These are phyloP conservation scores for Amaranthus palmeri DNA, from an alignment of 148 eudicot species.

Conservation along the genomic window DNA sequence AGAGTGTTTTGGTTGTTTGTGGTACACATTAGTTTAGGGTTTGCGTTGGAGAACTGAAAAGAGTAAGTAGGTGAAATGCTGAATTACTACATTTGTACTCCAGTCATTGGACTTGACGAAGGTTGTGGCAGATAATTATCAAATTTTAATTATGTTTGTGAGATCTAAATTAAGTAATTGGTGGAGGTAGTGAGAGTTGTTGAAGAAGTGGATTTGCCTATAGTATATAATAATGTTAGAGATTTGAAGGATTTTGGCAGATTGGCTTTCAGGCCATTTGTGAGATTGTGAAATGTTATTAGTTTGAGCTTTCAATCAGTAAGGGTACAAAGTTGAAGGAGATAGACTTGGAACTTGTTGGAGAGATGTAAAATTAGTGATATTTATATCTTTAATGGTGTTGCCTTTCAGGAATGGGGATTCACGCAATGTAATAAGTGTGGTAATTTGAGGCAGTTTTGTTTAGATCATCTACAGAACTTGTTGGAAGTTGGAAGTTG, in stretches of 20 bases:
- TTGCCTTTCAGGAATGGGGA: not conserved
- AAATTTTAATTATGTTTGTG: not conserved
- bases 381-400: not conserved
- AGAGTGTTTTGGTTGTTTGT: not conserved
- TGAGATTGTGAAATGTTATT: constrained; percentile 3
- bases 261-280: not conserved
- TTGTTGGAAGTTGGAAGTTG: not conserved
- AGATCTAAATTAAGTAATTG: not conserved
- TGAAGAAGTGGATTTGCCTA: not conserved
- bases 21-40: not conserved
- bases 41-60: not conserved
- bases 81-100: not conserved
- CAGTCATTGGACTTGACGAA: not conserved
- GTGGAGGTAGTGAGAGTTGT: too few relatives aligned
- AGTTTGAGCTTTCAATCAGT: not conserved
- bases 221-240: not conserved
- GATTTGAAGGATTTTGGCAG: not conserved
- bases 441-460: not conserved
- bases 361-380: not conserved
- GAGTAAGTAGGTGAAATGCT: not conserved
- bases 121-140: not conserved
- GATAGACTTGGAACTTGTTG: constrained; percentile 1
- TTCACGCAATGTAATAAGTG: not conserved
- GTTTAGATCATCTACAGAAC: not conserved
- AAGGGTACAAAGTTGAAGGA: not conserved